phyloP scores from a whole-genome alignment of 441 rosid genomes.

The Sinapis alba region DNA sequence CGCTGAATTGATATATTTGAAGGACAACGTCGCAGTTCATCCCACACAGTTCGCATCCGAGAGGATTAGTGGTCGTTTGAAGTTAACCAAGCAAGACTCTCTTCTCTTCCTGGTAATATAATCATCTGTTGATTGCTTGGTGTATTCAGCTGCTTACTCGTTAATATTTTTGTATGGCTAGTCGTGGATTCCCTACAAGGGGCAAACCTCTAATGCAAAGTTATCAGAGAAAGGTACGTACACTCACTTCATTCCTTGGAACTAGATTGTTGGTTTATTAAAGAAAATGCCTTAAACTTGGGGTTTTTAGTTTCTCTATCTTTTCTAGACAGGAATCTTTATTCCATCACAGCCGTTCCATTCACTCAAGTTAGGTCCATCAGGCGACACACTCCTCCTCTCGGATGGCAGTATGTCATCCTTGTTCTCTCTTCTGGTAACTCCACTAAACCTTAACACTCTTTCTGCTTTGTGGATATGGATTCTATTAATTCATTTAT shows the following conservation, averaged over 20 bases:
- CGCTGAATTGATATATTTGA: slow-evolving; percentile 68
- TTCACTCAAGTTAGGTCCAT: slow-evolving; percentile 83
- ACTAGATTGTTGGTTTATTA: background rate
- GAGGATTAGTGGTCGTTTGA: slow-evolving; percentile 89
- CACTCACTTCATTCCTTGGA: no score
- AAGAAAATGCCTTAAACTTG: slow-evolving; percentile 14
- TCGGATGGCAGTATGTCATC: slow-evolving; percentile 97
- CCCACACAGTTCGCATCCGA: slow-evolving; percentile 89
- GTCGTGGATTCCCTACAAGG: slow-evolving; percentile 87
- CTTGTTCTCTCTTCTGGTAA: slow-evolving; percentile 91
- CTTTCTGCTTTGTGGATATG: no score
- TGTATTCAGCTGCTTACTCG: background rate
- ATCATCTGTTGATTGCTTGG: background rate
- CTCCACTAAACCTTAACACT: no score
- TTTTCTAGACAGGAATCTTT: slow-evolving; percentile 77
- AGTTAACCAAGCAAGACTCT: slow-evolving; percentile 78
- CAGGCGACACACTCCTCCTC: slow-evolving; percentile 82
- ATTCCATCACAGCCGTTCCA: slow-evolving; percentile 82
- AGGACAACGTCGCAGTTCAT: slow-evolving; percentile 94
- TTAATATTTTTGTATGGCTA: no score
- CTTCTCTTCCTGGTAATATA: slow-evolving; percentile 74
- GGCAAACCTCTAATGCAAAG: slow-evolving; percentile 65
- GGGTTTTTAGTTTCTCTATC: no score
- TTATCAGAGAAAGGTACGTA: slow-evolving; percentile 92
- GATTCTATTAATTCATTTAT: no score